phyloP scores from a whole-genome alignment of 1,139 yeast species.

The Yueomyces sp. region DNA sequence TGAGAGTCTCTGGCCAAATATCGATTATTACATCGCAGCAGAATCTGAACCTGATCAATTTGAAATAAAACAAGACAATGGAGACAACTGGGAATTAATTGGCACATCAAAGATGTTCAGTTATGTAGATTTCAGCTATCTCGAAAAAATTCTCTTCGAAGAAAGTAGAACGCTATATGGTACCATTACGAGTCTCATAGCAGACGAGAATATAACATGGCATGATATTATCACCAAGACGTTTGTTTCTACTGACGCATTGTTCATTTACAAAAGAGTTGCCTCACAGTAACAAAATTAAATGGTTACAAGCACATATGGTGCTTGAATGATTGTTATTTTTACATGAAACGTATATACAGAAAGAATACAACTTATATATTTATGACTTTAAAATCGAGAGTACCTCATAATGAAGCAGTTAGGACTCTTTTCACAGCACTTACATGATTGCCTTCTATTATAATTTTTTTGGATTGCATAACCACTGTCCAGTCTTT shows the following conservation, averaged over 20 bases:
- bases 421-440: constrained; percentile 27
- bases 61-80: constrained; percentile 9
- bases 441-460: constrained; percentile 47
- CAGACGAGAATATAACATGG: background rate
- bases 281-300: background rate
- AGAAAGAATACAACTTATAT: background rate
- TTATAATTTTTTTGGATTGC: constrained; percentile 30
- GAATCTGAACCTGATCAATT: constrained; percentile 23
- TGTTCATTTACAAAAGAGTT: background rate
- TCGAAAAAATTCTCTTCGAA: constrained; percentile 9
- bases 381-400: background rate
- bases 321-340: background rate
- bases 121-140: constrained; percentile 23
- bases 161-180: constrained; percentile 7
- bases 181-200: constrained; percentile 5
- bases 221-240: constrained; percentile 4
- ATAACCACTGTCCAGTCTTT: constrained; percentile 30
- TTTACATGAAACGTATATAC: background rate
- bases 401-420: constrained; percentile 9
- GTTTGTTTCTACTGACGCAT: background rate
- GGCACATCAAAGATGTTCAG: constrained; percentile 26
- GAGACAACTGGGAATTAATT: constrained; percentile 30
- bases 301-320: background rate
- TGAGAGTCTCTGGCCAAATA: constrained; percentile 35
- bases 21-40: constrained; percentile 46